Evolutionary conservation across 164 flowering plant species (phyloP), one percentile per base, ranked within the genome.

Genomic region (Dillenia suffruticosa): DNA sequence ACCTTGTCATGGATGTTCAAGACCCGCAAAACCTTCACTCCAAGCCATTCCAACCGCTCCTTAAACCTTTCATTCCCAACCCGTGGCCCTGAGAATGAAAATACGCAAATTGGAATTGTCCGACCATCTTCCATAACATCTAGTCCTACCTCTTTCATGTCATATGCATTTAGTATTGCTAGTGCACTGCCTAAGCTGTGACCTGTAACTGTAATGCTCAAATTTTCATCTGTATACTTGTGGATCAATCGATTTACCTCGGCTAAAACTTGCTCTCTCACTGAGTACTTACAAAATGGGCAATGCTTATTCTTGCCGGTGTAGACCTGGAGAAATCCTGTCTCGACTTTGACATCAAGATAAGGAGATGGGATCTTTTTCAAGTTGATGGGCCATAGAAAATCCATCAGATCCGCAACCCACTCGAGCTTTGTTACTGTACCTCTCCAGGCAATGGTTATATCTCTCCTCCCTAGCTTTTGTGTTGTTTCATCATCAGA

Each of bases 381-480:
- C 0, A 64, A 48, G 0, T 79, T 64, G 1, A 82, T 51, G 0
- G 91, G 82, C 10, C 65, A 64, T 0, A 89, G 79, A 62, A 50
- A 78, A 67, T 84, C 82, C 84, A 74, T 83, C 17, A 92, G 32
- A 56, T 92, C 96, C 0, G 76, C 79, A 3, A 88, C 64, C 96
- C 96, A 90, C 62, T 90, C 93, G 0, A 85, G 82, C 1, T 65
- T 61, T 1, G 95, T 90, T 49, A 86, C 91, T 1, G 98, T 92
- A 8, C 98, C 98, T 22, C 98, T 56, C 96, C 96, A 90, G 0
- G 91, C 85, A 8, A 90, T 69, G 44, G 77, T 59, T 26, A 92
- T 84, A 73, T 90, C 96, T 0, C 98, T 81, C 9, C 98, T 88
- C 3, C 98, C 98, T 9, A 92, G 46, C 0, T 65, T 69, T 16